A percentile compares a stretch with the other conserved stretches of the same genome.
phyloP scores from a whole-genome alignment of 345 rosid genomes.

The Salix viminalis region DNA sequence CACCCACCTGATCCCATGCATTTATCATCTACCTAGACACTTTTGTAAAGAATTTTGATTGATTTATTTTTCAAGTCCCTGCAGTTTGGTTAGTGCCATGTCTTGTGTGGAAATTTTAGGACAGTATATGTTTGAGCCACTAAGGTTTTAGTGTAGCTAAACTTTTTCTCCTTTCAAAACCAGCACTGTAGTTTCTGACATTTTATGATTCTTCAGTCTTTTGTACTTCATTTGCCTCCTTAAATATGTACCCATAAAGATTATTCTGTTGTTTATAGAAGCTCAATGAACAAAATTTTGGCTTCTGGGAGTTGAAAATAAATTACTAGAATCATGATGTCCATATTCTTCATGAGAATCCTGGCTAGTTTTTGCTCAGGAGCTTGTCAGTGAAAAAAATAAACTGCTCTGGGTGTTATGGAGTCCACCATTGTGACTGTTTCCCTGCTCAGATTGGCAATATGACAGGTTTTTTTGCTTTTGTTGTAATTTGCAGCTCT shows the following conservation, averaged over 20 bases:
- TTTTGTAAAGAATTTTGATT: background rate
- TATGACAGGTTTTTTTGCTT: background rate
- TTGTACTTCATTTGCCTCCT: background rate
- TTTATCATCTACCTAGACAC: background rate
- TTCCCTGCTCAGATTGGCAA: conserved; percentile 2
- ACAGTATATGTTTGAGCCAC: background rate
- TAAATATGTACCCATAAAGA: background rate
- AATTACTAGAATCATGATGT: background rate
- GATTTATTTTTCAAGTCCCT: background rate
- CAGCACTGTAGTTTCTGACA: background rate
- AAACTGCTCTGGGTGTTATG: background rate
- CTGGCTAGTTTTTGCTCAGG: background rate
- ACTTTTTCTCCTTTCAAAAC: background rate
- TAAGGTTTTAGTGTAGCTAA: background rate
- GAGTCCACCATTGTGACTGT: background rate
- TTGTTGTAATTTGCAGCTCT: conserved; percentile 43
- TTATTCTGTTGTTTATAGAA: background rate
- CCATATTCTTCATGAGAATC: background rate
- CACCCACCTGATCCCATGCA: background rate
- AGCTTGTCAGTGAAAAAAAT: background rate
- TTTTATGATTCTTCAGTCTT: background rate
- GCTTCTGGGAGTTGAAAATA: background rate
- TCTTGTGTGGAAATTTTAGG: background rate
- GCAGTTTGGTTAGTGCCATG: background rate
- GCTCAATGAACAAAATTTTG: background rate